A percentile compares a stretch with the other conserved stretches of the same genome.
Conservation (phyloP, 1,284 basidiomycete genomes). For the Volvariella surrecta region DNA sequence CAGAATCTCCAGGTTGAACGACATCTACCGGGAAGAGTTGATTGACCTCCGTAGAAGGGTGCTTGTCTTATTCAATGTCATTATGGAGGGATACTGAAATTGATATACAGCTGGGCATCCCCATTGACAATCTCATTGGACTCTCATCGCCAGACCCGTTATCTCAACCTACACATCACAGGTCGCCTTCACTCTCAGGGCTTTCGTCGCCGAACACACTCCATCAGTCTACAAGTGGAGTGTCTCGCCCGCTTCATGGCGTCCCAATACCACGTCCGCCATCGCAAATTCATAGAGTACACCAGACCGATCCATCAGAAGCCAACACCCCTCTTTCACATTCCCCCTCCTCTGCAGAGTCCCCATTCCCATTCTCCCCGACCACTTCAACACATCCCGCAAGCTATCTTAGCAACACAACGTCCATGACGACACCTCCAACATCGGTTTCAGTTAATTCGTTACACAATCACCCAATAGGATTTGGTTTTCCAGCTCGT, state of each 20-base stretch:
- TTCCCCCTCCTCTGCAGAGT: slow-evolving; percentile 52
- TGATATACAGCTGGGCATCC: slow-evolving; percentile 51
- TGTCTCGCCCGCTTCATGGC: slow-evolving; percentile 35
- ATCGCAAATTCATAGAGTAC: slow-evolving; percentile 44
- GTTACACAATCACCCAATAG: slow-evolving; percentile 20
- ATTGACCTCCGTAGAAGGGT: slow-evolving; percentile 68
- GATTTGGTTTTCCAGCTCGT: slow-evolving; percentile 19
- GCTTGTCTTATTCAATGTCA: slow-evolving; percentile 22
- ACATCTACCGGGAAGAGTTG: slow-evolving; percentile 74
- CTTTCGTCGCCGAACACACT: slow-evolving; percentile 28
- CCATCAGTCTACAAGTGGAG: slow-evolving; percentile 15
- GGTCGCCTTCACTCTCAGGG: slow-evolving; percentile 29
- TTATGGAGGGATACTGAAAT: slow-evolving; percentile 3
- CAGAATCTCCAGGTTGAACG: slow-evolving; percentile 62
- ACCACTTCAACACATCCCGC: slow-evolving; percentile 40
- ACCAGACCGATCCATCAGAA: slow-evolving; percentile 33
- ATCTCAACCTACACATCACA: slow-evolving; percentile 58
- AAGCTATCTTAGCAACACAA: slow-evolving; percentile 48
- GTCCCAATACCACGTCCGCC: slow-evolving; percentile 65
- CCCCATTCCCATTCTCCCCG: slow-evolving; percentile 51
- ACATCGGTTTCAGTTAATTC: slow-evolving; percentile 45
- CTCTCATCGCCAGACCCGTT: slow-evolving; percentile 53
- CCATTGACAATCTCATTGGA: slow-evolving; percentile 70
- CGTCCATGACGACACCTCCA: slow-evolving; percentile 58
- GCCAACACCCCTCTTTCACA: slow-evolving; percentile 50